Evolutionary conservation across 148 eudicot genomes (phyloP).

Genomic region (Persicaria tinctoria): DNA sequence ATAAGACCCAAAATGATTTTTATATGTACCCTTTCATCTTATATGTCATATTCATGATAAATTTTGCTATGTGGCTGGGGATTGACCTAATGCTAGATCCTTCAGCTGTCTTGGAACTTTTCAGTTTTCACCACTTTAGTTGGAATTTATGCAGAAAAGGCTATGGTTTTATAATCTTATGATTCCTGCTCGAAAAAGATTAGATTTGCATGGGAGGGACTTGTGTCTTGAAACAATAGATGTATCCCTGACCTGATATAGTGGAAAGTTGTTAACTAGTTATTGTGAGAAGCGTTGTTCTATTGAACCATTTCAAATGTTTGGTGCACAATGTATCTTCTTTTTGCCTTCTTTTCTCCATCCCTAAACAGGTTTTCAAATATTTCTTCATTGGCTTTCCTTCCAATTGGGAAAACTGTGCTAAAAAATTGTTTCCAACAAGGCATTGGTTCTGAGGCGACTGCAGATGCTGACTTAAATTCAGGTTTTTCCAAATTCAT

Average conservation of each 20-base stretch:
- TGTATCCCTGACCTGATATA: neutral
- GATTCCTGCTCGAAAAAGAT: neutral
- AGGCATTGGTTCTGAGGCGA: neutral
- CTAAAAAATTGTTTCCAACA: neutral
- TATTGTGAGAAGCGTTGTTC: neutral
- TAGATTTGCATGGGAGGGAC: neutral
- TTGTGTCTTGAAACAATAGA: neutral
- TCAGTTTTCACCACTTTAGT: neutral
- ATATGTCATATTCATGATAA: neutral
- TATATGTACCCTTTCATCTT: neutral
- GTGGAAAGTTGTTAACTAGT: neutral
- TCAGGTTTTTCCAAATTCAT: neutral
- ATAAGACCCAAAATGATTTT: neutral
- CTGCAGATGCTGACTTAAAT: neutral
- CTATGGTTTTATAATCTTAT: slow-evolving; percentile 3
- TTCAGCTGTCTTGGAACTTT: too few relatives aligned
- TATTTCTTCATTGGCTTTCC: slow-evolving; percentile 15
- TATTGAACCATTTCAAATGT: neutral
- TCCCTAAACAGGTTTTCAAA: slow-evolving; percentile 13
- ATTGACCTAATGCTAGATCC: neutral
- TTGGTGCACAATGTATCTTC: neutral
- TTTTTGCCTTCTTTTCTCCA: neutral
- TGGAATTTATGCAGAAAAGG: neutral
- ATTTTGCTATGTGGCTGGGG: neutral
- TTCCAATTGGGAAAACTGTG: slow-evolving; percentile 10